phyloP scores from a whole-genome alignment of 1,284 basidiomycete species.

The Macrocybe sp. region DNA sequence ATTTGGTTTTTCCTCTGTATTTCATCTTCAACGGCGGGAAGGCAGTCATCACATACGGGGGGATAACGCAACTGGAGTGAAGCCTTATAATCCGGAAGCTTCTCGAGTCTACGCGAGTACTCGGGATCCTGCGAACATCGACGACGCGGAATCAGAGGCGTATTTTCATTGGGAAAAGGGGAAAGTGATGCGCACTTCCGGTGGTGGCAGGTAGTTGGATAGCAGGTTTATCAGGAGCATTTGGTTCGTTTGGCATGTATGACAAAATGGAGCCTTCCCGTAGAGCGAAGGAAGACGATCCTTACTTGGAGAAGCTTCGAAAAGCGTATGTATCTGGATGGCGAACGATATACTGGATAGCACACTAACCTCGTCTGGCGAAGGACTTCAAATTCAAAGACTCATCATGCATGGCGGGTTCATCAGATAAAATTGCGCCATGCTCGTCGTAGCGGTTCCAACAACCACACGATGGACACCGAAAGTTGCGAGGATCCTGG shows the following conservation, averaged over 20 bases:
- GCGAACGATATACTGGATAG: not conserved
- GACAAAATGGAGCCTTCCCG: constrained; percentile 68
- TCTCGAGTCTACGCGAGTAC: constrained; percentile 55
- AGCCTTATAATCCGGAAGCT: constrained; percentile 65
- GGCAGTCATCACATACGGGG: constrained; percentile 73
- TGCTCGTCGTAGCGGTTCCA: constrained; percentile 66
- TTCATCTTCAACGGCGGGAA: constrained; percentile 75
- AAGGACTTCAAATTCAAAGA: constrained; percentile 68
- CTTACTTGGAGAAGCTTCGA: constrained; percentile 58
- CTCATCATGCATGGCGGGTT: constrained; percentile 85
- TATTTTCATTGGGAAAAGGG: not conserved
- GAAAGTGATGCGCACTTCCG: constrained; percentile 39
- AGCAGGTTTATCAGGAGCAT: constrained; percentile 80
- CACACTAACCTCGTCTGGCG: constrained; percentile 65
- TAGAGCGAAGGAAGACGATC: constrained; percentile 60
- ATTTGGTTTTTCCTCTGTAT: constrained; percentile 74
- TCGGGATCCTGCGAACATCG: constrained; percentile 54
- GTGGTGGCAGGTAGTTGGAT: constrained; percentile 80
- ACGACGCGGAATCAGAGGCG: constrained; percentile 4
- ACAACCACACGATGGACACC: constrained; percentile 62
- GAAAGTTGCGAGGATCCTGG: constrained; percentile 49
- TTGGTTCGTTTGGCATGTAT: constrained; percentile 87
- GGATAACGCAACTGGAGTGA: constrained; percentile 81
- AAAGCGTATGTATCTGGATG: constrained; percentile 4
- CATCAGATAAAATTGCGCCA: constrained; percentile 76